These are phyloP conservation scores for Cladosporium sp. DNA, from an alignment of 2,329 filamentous ascomycete genomes.

Conservation along the genomic window DNA sequence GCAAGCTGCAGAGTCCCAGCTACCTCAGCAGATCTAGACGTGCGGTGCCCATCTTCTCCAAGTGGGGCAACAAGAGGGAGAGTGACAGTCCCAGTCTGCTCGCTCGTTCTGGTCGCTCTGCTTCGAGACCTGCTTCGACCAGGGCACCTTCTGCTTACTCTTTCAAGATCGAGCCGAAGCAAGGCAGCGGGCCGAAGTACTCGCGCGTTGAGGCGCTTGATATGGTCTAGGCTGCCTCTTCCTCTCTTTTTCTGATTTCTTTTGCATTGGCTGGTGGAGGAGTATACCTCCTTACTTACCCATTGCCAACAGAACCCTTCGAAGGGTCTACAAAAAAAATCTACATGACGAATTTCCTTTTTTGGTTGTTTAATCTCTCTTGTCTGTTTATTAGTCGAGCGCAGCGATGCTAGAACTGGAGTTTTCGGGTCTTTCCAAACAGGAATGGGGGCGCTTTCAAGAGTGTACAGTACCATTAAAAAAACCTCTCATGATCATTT, in stretches of 20 bases:
- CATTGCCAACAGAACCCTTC: background rate
- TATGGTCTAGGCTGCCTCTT: background rate
- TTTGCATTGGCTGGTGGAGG: background rate
- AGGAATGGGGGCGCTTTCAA: background rate
- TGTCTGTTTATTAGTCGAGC: background rate
- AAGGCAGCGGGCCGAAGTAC: background rate
- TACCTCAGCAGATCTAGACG: conserved; percentile 13
- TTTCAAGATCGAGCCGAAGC: conserved; percentile 14
- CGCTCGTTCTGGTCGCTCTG: conserved; percentile 7
- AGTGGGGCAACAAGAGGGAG: conserved; percentile 11
- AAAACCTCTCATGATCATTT: background rate
- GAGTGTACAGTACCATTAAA: conserved; percentile 3
- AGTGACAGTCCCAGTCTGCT: conserved; percentile 12
- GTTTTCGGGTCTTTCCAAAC: background rate
- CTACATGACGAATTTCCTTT: conserved; percentile 4
- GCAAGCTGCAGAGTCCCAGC: conserved; percentile 18
- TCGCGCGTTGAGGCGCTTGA: conserved; percentile 10
- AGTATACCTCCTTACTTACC: background rate
- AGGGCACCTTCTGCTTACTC: conserved; percentile 10
- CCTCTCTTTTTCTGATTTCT: background rate
- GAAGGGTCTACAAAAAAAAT: background rate
- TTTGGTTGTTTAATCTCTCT: background rate
- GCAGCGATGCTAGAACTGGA: background rate
- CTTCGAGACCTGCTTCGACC: conserved; percentile 1
- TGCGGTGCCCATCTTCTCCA: conserved; percentile 11